A percentile compares a stretch with the other conserved stretches of the same genome.
Evolutionary conservation across 805 yeast species (phyloP).

Genomic region (Cyberlindnera xylosilytica): DNA sequence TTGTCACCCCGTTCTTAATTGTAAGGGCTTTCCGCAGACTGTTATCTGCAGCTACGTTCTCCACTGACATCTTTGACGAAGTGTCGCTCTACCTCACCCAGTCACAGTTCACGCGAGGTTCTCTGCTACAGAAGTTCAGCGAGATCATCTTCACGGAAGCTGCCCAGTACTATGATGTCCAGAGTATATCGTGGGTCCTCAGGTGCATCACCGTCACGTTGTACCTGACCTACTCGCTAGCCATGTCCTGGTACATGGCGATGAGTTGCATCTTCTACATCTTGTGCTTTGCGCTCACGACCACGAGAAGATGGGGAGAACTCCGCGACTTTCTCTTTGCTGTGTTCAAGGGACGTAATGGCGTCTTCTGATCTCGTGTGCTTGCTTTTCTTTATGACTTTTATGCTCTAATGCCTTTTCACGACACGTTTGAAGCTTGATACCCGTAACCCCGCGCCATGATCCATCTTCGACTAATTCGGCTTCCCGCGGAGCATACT

Average conservation of each 20-base stretch:
- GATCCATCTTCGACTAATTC: no score
- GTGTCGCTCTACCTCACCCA: constrained; percentile 6
- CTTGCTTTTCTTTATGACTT: no score
- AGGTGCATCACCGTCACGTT: constrained; percentile 8
- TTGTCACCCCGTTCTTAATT: constrained; percentile 14
- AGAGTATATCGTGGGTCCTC: background rate
- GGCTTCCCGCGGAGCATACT: no score
- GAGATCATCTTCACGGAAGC: constrained; percentile 8
- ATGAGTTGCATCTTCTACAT: constrained; percentile 15
- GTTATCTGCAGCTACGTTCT: constrained; percentile 17
- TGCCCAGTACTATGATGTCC: background rate
- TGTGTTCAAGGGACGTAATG: constrained; percentile 12
- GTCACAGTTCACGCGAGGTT: constrained; percentile 1
- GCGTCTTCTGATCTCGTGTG: constrained; percentile 7
- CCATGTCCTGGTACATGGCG: constrained; percentile 18
- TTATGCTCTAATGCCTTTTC: no score
- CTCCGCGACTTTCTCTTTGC: constrained; percentile 6
- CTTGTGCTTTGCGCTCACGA: constrained; percentile 15
- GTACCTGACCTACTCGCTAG: constrained; percentile 14
- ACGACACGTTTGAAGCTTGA: no score
- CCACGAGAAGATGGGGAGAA: constrained; percentile 18
- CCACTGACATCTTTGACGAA: constrained; percentile 19
- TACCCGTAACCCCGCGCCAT: no score
- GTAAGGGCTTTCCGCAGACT: constrained; percentile 7
- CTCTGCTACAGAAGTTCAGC: constrained; percentile 15